phyloP scores from a whole-genome alignment of 2,329 filamentous ascomycete species.

The Aspergillus glaucus region DNA sequence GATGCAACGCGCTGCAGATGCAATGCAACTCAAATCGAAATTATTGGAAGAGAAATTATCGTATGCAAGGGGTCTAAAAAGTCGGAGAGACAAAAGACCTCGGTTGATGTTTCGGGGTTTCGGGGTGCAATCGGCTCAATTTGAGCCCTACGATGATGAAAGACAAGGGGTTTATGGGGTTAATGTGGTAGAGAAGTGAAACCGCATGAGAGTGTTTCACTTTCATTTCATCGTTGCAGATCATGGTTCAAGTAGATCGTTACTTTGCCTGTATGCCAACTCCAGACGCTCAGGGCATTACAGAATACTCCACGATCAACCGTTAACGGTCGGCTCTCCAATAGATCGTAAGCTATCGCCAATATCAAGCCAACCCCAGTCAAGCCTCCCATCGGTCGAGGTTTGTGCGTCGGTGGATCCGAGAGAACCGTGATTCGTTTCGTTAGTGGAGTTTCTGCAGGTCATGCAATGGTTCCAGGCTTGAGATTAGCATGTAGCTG shows the following conservation, averaged over 20 bases:
- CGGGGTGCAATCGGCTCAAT: too few species aligned
- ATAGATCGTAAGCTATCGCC: too few species aligned
- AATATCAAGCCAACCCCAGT: too few species aligned
- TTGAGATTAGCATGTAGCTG: too few species aligned
- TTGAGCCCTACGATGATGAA: not conserved
- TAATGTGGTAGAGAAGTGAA: not conserved
- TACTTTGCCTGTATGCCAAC: not conserved
- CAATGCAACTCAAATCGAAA: not conserved
- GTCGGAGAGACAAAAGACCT: too few species aligned
- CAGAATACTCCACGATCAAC: too few species aligned
- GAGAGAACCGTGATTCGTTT: not conserved
- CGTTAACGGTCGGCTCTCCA: too few species aligned
- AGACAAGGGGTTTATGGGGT: not conserved
- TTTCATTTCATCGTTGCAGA: not conserved
- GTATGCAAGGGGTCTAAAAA: too few species aligned
- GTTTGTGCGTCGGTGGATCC: not conserved
- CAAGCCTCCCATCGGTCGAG: too few species aligned
- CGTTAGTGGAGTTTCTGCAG: not conserved
- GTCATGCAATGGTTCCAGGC: not conserved
- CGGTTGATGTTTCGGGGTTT: too few species aligned
- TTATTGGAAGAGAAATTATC: not conserved
- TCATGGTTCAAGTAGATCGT: not conserved
- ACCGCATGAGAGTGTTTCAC: not conserved
- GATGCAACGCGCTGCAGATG: not conserved
- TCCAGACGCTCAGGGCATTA: too few species aligned